These are phyloP conservation scores for Athelia psychrophila DNA, from an alignment of 1,284 basidiomycete genomes.

Conservation along the genomic window DNA sequence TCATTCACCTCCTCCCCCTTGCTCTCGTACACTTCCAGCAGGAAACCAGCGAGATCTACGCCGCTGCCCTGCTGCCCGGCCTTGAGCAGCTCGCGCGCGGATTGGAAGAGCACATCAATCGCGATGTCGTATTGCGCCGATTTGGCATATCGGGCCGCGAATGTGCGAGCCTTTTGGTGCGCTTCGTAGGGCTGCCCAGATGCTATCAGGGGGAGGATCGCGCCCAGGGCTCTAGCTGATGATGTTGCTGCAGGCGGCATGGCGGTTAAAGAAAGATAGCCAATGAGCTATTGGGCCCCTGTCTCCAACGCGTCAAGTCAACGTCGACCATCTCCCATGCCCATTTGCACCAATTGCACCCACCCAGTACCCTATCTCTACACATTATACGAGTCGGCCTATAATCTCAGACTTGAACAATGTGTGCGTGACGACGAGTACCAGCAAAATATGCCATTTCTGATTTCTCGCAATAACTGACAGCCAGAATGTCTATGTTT, in stretches of 20 bases:
- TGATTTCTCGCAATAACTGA: neutral
- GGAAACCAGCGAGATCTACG: slow-evolving; percentile 73
- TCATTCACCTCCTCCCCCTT: slow-evolving; percentile 68
- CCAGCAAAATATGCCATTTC: slow-evolving; percentile 6
- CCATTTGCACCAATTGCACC: slow-evolving; percentile 81
- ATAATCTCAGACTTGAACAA: slow-evolving; percentile 80
- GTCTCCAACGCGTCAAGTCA: neutral
- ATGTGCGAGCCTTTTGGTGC: slow-evolving; percentile 93
- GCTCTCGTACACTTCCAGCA: slow-evolving; percentile 79
- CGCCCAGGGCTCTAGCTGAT: slow-evolving; percentile 64
- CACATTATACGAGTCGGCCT: slow-evolving; percentile 81
- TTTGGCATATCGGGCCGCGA: slow-evolving; percentile 83
- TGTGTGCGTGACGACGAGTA: slow-evolving; percentile 52
- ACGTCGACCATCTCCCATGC: slow-evolving; percentile 47
- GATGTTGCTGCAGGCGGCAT: slow-evolving; percentile 30
- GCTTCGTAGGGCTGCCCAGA: slow-evolving; percentile 81
- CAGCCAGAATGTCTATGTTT: slow-evolving; percentile 68
- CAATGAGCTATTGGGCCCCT: neutral
- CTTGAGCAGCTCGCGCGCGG: slow-evolving; percentile 82
- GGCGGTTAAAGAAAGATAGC: neutral
- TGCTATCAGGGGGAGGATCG: slow-evolving; percentile 72
- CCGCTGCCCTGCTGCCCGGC: slow-evolving; percentile 85
- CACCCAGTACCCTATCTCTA: slow-evolving; percentile 69
- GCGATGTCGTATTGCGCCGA: slow-evolving; percentile 78
- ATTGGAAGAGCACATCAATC: slow-evolving; percentile 86